Evolutionary conservation across 2,329 filamentous ascomycete species (phyloP), one percentile per base, ranked within the genome.

Genomic region (Neofusicoccum ribis): DNA sequence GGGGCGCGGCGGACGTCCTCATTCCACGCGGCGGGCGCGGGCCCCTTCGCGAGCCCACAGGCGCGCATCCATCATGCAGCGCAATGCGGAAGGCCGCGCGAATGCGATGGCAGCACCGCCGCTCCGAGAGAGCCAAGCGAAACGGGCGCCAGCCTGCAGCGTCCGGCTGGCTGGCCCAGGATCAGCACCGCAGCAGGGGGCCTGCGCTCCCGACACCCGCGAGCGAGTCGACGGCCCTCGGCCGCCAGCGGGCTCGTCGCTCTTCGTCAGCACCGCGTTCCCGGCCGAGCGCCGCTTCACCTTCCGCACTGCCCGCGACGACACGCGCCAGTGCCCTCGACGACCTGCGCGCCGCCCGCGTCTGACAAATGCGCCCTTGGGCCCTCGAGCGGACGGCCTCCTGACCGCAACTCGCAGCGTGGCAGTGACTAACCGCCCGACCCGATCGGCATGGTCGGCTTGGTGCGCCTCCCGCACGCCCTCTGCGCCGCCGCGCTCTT

Each of bases 51-150:
- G 56, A 47, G 56, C 56, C 56, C 27, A 11, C 43, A 36, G n/a
- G 56, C 56, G 54, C 41, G 54, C 54, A 59, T 59, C 54, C 41
- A n/a, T 60, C 34, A 60, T 60, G 56, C 56, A 59, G 39, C 17
- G 36, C 36, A 34, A 17, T 15, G 54, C 39, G 39, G 43, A 39
- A 43, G 56, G 7, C n/a, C n/a, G 36, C 34, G 56, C 56, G 41
- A 37, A 15, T 23, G 41, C 52, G 54, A 31, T 41, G 17, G 15
- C 23, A 15, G 56, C 56, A 59, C 56, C n/a, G 56, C 56, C 56
- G 41, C 56, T 31, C 52, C 37, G 20, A 14, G 41, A 12, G 41
- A 59, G 54, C 54, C 54, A 59, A 59, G 54, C 54, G 39, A 59
- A 58, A 17, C 39, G n/a, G 9, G 17, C 31, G 31, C 50, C 27